phyloP scores from a whole-genome alignment of 2,329 filamentous ascomycete species.

The Xenoacremonium recifei region DNA sequence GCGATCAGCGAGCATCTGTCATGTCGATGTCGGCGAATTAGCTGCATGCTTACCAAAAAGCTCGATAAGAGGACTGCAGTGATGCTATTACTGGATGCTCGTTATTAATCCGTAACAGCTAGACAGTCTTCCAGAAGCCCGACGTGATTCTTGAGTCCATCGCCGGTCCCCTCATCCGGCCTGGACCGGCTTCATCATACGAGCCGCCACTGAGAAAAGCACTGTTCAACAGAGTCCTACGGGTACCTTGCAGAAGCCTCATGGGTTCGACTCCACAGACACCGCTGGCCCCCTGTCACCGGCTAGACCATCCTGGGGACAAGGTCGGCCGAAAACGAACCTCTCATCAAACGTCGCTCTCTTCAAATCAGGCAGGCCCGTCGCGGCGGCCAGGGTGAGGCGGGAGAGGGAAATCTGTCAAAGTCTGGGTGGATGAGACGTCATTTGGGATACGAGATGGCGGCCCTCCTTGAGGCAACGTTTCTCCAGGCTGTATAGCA shows the following conservation, averaged over 20 bases:
- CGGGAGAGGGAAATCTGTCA: background rate
- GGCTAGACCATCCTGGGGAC: constrained; percentile 15
- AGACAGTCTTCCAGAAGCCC: no score
- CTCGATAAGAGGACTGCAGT: no score
- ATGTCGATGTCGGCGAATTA: no score
- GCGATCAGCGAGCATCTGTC: no score
- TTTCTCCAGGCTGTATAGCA: no score
- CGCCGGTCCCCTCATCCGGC: background rate
- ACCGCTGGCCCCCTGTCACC: background rate
- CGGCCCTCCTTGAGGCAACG: no score
- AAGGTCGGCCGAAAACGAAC: constrained; percentile 21
- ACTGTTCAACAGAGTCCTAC: constrained; percentile 5
- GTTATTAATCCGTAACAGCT: no score
- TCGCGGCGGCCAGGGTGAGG: background rate
- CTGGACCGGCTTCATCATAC: constrained; percentile 9
- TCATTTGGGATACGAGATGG: background rate
- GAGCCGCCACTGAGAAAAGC: constrained; percentile 6
- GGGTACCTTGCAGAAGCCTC: constrained; percentile 20
- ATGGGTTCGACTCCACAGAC: no score
- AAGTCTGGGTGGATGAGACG: background rate
- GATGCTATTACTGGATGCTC: no score
- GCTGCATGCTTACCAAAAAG: no score
- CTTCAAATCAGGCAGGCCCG: background rate
- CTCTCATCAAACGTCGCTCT: constrained; percentile 22
- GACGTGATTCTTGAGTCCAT: no score